Base-by-base conservation (phyloP, 805 yeast species). In the Ogataea philodendri region DNA sequence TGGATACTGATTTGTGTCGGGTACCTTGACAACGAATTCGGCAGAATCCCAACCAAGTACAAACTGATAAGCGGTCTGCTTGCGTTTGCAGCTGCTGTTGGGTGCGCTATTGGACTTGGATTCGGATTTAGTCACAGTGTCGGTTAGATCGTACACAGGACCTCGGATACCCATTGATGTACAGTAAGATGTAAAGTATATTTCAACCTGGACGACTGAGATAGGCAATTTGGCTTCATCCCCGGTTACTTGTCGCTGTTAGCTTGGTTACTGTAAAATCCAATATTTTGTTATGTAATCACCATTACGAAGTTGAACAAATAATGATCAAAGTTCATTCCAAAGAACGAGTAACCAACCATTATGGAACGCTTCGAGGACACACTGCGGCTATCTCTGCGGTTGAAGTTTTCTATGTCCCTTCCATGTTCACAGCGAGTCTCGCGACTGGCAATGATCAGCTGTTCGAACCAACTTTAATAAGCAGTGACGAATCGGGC, bases 401-500 rank as follows among this genome's bases (percentile, higher is more conserved):
- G 9, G 16, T 42, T 8, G 42, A 32, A 17, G 32, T 37, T 6
- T 45, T 51, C 19, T 48, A 51, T 29, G 17, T 51, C 9, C 55
- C 55, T 1, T 51, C 55, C 2, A 32, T 39, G 8, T 11, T 44
- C 7, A 31, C 37, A 1, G 41, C 31, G 11, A 15, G 4, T 4
- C 33, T 35, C 9, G 27, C n/a, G 7, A 25, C 14, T 2, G 22
- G 18, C 3, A 7, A 25, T 2, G 20, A 54, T 38, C 57, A 55
- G 4, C 39, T 59, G 1, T 44, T 59, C 26, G 58, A 59, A 5
- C 66, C 68, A 5, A 54, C 67, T 2, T 43, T 81, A 3, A 50
- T 73, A 1, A 67, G 84, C 1, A 74, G 74, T 5, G 93, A 84
- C 52, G 78, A 76, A 17, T 53, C 62, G 0, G 95, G 95, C 0